Base-by-base conservation (phyloP, 2,329 filamentous ascomycete species). In the Curvularia sp. region DNA sequence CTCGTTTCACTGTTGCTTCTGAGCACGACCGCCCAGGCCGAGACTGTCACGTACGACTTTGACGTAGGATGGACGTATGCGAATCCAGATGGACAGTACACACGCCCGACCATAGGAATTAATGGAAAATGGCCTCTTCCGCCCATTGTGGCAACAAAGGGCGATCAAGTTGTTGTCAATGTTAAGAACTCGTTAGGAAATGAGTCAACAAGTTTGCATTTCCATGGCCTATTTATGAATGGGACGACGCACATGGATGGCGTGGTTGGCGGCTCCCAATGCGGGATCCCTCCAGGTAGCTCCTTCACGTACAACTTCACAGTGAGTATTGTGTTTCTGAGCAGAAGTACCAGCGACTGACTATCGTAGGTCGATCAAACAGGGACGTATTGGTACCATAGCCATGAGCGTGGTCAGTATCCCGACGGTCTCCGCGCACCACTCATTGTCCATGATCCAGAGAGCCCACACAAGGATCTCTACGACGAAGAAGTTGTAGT, bases 141-240 rank as follows among this genome's bases (percentile, higher is more conserved):
- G 5, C 75, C 90, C 43, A 85, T 95, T 45, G 86, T 91, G 63
- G 86, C 87, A 61, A 91, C 90, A 64, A 87, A 90, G 63, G 90
- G 89, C 19, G 91, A 95, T 66, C 86, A 83, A 1, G 75, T 95
- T 8, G 74, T 91, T 3, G 85, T 93, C 42, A 86, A 90, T 30
- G 81, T 92, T 49, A 79, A 86, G 64, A 94, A 94, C 66, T 81
- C 84, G 21, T 85, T 89, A 0, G 79, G 80, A 12, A 90, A 92
- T 64, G 74, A 84, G 64, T 84, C 83, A 12, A 89, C 88, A 8
- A 85, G 83, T 36, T 80, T 93, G 5, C 91, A 94, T 71, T 93
- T 90, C 74, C 91, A 94, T 65, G 91, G 91, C 15, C 82, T 94
- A 61, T 92, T 87, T 70, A 89, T 92, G 71, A 91, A 91, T 64